Conservation (phyloP, 169 alveolate species). For the Plasmodium sp. region DNA sequence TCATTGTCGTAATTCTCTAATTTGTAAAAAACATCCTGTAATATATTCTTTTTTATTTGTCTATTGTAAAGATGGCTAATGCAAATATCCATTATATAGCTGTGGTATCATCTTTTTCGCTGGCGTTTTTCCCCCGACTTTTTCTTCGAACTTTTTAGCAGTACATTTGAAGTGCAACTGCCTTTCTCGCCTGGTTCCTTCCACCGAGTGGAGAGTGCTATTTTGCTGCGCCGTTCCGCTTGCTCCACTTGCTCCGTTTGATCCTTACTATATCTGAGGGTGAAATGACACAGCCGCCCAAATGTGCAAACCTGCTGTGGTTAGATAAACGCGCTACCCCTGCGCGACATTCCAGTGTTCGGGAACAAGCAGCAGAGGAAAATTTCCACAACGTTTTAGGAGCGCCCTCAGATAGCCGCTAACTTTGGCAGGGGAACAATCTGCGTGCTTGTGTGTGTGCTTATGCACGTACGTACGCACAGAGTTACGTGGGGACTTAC, state of each 20-base stretch:
- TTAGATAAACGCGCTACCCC: background rate
- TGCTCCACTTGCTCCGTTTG: background rate
- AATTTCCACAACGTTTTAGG: background rate
- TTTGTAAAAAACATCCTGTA: slow-evolving; percentile 69
- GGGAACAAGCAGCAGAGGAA: background rate
- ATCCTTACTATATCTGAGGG: background rate
- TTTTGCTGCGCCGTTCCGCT: background rate
- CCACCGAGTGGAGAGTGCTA: background rate
- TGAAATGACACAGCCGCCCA: background rate
- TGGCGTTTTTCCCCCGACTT: background rate
- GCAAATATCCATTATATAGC: slow-evolving; percentile 67
- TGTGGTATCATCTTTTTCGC: slow-evolving; percentile 33
- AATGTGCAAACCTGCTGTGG: background rate
- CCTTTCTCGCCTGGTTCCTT: background rate
- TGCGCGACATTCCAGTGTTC: slow-evolving; percentile 1
- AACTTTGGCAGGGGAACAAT: background rate
- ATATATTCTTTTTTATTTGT: slow-evolving; percentile 40
- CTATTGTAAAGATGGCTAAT: slow-evolving; percentile 69
- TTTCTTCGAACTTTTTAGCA: background rate
- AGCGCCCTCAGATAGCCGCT: background rate
- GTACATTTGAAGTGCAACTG: background rate
- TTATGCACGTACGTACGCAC: background rate
- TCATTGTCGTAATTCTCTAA: slow-evolving; percentile 58
- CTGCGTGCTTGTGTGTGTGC: background rate
- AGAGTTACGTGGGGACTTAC: background rate